Evolutionary conservation across 2,329 filamentous ascomycete species (phyloP), one percentile per base, ranked within the genome.

Genomic region (Botryotinia globosa): DNA sequence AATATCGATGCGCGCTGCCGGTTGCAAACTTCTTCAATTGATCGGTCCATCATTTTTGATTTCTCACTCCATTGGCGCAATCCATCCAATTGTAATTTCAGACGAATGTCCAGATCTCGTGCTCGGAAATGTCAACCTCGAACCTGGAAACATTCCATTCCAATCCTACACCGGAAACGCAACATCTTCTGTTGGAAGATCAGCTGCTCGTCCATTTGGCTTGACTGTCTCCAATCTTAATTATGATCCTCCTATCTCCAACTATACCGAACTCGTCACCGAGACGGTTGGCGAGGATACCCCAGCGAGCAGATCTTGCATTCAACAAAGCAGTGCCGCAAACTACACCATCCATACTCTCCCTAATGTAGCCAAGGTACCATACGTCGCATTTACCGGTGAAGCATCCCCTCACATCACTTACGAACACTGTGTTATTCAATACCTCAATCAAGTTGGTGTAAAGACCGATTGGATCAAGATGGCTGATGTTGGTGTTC

Each of bases 401-500:
- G 77, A 81, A 69, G 80, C 80, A 3, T 77, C 77, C 59, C 76
- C 77, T 20, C 79, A 81, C 69, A 77, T 77, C 42, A 79, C 80
- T 4, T 81, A 80, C 69, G 79, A 81, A 68, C 77, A 81, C 61
- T 82, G 81, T 72, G 73, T 79, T 2, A 74, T 81, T 29, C 70
- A 74, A 12, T 73, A 74, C 61, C 64, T 79, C 12, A 73, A 76
- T 20, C 76, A 78, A 69, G 75, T 72, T 25, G 76, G 74, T 34
- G 76, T 78, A 0, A 77, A 74, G n/a, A 68, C 73, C 1, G 74
- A 76, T 45, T 78, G 73, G 73, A 77, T 77, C 20, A 76, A 74
- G 66, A 63, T 79, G 72, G 74, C 45, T 1, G 74, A 77, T 59
- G 48, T 61, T 22, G 76, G 76, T 1, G 71, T 77, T 1, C 7